Evolutionary conservation across 306 rosid genomes (phyloP), one percentile per base, ranked within the genome.

Genomic region (Vigna trinervia): DNA sequence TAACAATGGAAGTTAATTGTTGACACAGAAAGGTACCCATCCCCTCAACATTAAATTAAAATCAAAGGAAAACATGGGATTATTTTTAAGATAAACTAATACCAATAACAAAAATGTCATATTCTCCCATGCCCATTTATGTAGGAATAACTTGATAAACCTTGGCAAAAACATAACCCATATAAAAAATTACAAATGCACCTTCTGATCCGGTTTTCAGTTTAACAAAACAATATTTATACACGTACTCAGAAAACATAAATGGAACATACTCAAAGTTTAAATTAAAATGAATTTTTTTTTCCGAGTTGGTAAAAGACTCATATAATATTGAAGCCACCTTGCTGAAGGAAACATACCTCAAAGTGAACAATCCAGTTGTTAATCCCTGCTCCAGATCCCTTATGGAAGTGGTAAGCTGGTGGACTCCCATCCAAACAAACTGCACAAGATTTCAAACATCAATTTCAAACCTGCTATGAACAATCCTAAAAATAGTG

Each of bases 371-470:
- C 85, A 64, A 92, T 83, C 98, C 97, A 94, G 84, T 90, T 94
- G 80, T 94, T 84, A 56, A 90, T 58, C 34, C 98, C 98, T 19
- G 95, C 78, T 61, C 96, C 97, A 75, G 69, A 61, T 48, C 98
- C 98, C 61, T 80, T 77, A 45, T 88, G 76, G 47, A 83, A 86
- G 83, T 94, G 98, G 77, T 94, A 94, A 86, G 98, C 98, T 34
- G 98, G 97, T 8, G 97, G 92, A 62, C 95, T 92, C 45, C 98
- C 98, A 75, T 94, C 98, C 88, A 94, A 85, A 84, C 98, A 94
- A 80, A 94, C 97, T 94, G 88, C 72, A 75, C 43, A 71, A 77
- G 5, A 64, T 45, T 47, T 64, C 62, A 58, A 63, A 79, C 69
- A 75, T 78, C 54, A 80, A 64, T 63, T 53, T 64, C 58, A 52